A percentile compares a stretch with the other conserved stretches of the same genome.
These are phyloP conservation scores for Osmanthus fragrans DNA, from an alignment of 257 asterid species.

Conservation along the genomic window DNA sequence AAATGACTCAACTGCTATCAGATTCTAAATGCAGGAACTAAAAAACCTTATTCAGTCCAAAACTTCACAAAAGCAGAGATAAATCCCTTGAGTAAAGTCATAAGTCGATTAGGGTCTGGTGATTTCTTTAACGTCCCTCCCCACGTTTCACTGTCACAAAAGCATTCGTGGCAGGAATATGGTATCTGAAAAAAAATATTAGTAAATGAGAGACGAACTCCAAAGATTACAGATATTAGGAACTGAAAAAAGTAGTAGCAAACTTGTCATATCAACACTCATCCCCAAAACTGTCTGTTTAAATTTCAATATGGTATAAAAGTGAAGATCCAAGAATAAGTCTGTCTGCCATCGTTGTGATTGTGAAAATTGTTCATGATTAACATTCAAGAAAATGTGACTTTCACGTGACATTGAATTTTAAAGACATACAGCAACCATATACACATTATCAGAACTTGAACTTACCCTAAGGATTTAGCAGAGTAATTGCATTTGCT, in stretches of 20 bases:
- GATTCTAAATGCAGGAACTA: background rate
- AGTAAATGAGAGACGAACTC: background rate
- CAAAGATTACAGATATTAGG: too few relatives aligned
- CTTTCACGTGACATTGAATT: background rate
- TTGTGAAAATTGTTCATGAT: background rate
- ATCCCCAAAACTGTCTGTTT: background rate
- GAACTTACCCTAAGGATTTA: background rate
- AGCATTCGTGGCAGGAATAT: slow-evolving; percentile 1
- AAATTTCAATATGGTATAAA: background rate
- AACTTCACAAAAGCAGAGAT: slow-evolving; percentile 62
- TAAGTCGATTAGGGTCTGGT: slow-evolving; percentile 47
- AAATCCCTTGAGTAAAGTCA: slow-evolving; percentile 57
- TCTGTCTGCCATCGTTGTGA: background rate
- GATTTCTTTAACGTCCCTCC: slow-evolving; percentile 44
- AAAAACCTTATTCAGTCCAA: slow-evolving; percentile 50
- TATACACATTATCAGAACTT: background rate
- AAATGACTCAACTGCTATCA: background rate
- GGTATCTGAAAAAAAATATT: too few relatives aligned
- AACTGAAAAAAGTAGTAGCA: too few relatives aligned
- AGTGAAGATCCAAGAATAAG: background rate
- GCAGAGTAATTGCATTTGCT: background rate
- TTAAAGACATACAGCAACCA: background rate
- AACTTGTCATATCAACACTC: background rate
- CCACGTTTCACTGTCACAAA: slow-evolving; percentile 61
- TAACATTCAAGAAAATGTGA: background rate